A percentile compares a stretch with the other conserved stretches of the same genome.
phyloP scores from a whole-genome alignment of 768 basidiomycete genomes.

The Tulasnella sp. region DNA sequence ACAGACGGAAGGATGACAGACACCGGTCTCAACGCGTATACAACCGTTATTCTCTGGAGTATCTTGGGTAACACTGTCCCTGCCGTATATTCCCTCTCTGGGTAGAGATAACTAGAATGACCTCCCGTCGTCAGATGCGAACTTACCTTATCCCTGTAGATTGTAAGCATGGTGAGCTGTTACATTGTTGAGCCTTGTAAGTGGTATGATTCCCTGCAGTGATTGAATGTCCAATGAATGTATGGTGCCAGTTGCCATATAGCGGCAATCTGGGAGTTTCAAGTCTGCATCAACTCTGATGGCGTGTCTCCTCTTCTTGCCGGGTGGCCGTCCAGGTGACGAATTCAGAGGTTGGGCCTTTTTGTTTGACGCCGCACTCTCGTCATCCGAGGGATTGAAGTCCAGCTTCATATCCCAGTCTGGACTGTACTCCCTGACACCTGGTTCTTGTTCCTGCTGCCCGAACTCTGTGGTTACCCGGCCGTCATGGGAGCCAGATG shows the following conservation, averaged over 20 bases:
- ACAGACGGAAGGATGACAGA: slow-evolving; percentile 76
- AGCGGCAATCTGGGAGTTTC: too few species aligned
- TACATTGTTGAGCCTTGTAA: too few species aligned
- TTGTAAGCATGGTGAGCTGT: too few species aligned
- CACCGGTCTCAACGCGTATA: slow-evolving; percentile 51
- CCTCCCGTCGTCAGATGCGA: background rate
- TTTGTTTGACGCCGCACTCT: background rate
- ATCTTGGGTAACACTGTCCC: background rate
- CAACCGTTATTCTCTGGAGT: background rate
- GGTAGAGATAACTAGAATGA: slow-evolving; percentile 18
- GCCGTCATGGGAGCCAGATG: too few species aligned
- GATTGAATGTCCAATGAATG: too few species aligned
- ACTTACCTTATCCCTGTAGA: too few species aligned
- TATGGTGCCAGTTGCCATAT: too few species aligned
- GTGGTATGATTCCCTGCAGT: too few species aligned
- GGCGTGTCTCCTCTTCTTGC: slow-evolving; percentile 11
- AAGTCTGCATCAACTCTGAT: too few species aligned
- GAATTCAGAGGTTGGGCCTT: background rate
- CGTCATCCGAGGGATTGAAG: slow-evolving; percentile 18
- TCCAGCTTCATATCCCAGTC: slow-evolving; percentile 66
- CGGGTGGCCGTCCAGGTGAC: background rate
- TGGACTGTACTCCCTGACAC: slow-evolving; percentile 48
- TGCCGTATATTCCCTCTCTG: slow-evolving; percentile 24
- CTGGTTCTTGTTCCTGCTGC: too few species aligned
- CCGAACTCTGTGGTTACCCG: too few species aligned